These are phyloP conservation scores for Thyridium curvatum DNA, from an alignment of 2,329 filamentous ascomycete species.

Conservation along the genomic window DNA sequence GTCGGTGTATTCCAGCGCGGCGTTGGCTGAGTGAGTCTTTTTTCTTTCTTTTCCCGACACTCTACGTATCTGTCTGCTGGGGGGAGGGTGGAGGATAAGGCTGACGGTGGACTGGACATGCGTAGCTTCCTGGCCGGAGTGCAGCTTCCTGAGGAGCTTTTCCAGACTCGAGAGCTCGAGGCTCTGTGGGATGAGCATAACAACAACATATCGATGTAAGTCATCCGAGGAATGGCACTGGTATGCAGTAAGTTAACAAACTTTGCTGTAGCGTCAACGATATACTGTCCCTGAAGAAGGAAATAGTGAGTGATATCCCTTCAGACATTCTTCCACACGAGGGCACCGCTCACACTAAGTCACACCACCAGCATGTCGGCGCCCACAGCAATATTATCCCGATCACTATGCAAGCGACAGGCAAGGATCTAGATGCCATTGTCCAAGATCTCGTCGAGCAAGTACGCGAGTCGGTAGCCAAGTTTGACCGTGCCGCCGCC, in stretches of 20 bases:
- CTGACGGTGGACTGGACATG: not conserved
- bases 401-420: slow-evolving; percentile 2
- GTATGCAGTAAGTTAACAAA: not conserved
- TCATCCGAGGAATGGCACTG: not conserved
- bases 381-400: slow-evolving; percentile 2
- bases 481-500: slow-evolving; percentile 1
- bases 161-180: not conserved
- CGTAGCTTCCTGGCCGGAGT: not conserved
- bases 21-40: slow-evolving; percentile 6
- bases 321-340: no score
- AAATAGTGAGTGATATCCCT: not conserved
- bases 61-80: not conserved
- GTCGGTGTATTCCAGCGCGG: slow-evolving; percentile 5
- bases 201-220: not conserved
- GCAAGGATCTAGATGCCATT: slow-evolving; percentile 1
- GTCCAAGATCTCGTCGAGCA: not conserved
- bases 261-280: not conserved
- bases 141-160: not conserved
- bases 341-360: no score
- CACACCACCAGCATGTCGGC: not conserved
- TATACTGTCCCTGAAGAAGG: slow-evolving; percentile 2
- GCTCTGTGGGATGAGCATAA: not conserved
- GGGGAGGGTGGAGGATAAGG: not conserved
- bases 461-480: not conserved
- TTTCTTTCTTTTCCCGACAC: no score